These are phyloP conservation scores for Nephromyces sp. DNA, from an alignment of 169 alveolate species.

Conservation along the genomic window DNA sequence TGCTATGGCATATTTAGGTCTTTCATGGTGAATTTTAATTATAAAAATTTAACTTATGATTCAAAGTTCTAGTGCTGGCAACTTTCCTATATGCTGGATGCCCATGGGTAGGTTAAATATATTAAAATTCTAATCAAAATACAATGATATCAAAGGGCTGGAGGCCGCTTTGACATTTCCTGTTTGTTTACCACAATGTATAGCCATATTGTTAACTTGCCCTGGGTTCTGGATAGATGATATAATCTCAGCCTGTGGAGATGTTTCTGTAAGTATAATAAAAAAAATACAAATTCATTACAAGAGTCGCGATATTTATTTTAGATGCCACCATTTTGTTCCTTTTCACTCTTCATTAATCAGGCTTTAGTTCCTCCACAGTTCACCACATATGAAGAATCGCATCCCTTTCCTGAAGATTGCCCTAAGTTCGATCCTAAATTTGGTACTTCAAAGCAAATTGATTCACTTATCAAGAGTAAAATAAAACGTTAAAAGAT, in stretches of 20 bases:
- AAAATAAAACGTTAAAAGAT: not conserved
- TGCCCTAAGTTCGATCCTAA: slow-evolving; percentile 49
- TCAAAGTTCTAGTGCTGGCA: slow-evolving; percentile 38
- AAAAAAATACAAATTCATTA: not conserved
- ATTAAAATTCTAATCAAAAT: not conserved
- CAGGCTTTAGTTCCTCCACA: slow-evolving; percentile 63
- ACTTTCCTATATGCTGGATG: slow-evolving; percentile 67
- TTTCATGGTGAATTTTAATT: slow-evolving; percentile 40
- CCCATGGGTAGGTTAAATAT: slow-evolving; percentile 48
- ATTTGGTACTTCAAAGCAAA: not conserved
- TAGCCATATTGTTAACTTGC: slow-evolving; percentile 66
- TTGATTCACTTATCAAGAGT: not conserved
- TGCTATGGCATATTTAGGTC: slow-evolving; percentile 66
- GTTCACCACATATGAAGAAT: slow-evolving; percentile 57
- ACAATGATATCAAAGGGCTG: slow-evolving; percentile 7
- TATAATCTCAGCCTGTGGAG: slow-evolving; percentile 44
- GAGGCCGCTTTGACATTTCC: slow-evolving; percentile 17
- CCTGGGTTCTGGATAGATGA: slow-evolving; percentile 75
- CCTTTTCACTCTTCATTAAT: slow-evolving; percentile 62
- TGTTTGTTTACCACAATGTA: slow-evolving; percentile 63
- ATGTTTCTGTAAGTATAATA: slow-evolving; percentile 31
- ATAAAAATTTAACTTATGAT: not conserved
- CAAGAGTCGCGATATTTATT: not conserved
- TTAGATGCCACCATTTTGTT: slow-evolving; percentile 66
- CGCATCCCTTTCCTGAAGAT: slow-evolving; percentile 54